Evolutionary conservation across 768 basidiomycete species (phyloP).

Genomic region (Russula griseocarnosa): DNA sequence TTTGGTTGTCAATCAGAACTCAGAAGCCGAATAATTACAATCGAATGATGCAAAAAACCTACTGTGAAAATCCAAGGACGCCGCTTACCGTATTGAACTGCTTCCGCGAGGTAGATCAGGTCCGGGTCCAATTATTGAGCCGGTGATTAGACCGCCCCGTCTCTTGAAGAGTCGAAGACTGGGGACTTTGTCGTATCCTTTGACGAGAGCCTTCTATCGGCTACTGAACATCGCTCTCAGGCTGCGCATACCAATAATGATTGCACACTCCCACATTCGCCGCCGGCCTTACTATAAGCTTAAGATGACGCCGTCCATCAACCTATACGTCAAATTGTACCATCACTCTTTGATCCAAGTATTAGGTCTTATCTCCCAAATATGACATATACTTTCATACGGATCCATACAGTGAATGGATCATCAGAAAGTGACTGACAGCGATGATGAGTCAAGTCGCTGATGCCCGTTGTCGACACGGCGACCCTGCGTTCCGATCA

Average conservation of each 20-base stretch:
- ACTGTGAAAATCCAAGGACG: too few relatives aligned
- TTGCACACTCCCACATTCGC: background rate
- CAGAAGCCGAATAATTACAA: background rate
- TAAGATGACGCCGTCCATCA: background rate
- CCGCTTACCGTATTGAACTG: background rate
- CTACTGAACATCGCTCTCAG: background rate
- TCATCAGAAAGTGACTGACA: background rate
- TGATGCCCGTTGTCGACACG: slow-evolving; percentile 7
- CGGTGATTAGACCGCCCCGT: too few relatives aligned
- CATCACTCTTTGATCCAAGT: background rate
- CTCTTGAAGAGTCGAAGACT: background rate
- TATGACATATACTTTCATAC: background rate
- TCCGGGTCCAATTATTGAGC: background rate
- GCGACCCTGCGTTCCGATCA: background rate
- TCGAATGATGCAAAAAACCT: background rate
- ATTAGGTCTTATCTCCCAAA: background rate
- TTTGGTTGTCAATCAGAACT: background rate
- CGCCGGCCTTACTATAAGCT: too few relatives aligned
- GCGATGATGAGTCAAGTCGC: background rate
- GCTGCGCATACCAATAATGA: background rate
- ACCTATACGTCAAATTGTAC: background rate
- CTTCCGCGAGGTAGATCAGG: background rate
- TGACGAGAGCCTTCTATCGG: background rate
- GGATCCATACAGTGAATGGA: background rate
- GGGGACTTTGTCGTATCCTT: too few relatives aligned